Conservation (phyloP, 345 rosid genomes). For the Balakata baccata region DNA sequence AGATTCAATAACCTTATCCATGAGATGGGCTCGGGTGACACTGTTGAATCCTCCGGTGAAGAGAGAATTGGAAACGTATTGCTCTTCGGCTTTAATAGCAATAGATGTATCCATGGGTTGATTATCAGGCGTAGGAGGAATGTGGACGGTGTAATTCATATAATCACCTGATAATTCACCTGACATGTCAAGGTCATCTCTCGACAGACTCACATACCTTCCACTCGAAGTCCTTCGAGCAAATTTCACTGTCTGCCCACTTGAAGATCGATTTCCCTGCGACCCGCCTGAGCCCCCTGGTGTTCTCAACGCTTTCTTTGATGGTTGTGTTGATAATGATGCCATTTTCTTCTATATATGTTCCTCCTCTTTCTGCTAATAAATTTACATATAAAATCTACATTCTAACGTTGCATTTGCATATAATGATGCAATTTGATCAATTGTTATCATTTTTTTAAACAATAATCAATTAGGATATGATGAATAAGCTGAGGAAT, state of each 20-base stretch:
- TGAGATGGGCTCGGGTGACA: slow-evolving; percentile 89
- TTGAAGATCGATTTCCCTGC: slow-evolving; percentile 18
- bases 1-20: slow-evolving; percentile 95
- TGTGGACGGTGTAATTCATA: slow-evolving; percentile 87
- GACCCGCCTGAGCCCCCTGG: slow-evolving; percentile 42
- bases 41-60: slow-evolving; percentile 95
- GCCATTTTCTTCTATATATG: slow-evolving; percentile 41
- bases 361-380: too few species aligned
- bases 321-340: slow-evolving; percentile 50
- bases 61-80: slow-evolving; percentile 80
- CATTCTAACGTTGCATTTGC: too few species aligned
- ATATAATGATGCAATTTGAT: too few species aligned
- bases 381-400: too few species aligned
- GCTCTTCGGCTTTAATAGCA: slow-evolving; percentile 72
- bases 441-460: too few species aligned
- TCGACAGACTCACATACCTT: slow-evolving; percentile 78
- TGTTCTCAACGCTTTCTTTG: slow-evolving; percentile 55
- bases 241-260: slow-evolving; percentile 83
- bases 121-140: slow-evolving; percentile 90
- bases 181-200: slow-evolving; percentile 81
- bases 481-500: too few species aligned
- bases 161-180: slow-evolving; percentile 76
- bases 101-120: slow-evolving; percentile 71
- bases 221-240: slow-evolving; percentile 91
- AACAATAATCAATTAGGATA: too few species aligned